Percentiles rank a stretch among this genome's conserved stretches.
phyloP scores from a whole-genome alignment of 1,139 yeast genomes.

The Candida glucosophila region DNA sequence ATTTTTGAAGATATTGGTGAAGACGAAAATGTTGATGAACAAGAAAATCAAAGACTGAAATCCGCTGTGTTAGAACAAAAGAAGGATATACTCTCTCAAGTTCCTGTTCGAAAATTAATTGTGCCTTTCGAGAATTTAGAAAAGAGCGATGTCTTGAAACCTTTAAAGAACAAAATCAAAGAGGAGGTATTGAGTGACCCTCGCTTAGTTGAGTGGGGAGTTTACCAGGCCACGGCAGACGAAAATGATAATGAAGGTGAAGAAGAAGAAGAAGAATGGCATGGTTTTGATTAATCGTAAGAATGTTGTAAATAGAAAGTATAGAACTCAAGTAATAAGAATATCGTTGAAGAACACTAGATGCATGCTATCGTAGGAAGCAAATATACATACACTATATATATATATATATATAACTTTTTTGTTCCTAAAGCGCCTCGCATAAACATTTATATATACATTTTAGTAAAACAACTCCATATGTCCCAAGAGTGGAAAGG shows the following conservation, averaged over 20 bases:
- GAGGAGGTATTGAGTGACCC: conserved; percentile 61
- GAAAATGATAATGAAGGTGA: conserved; percentile 13
- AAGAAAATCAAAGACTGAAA: conserved; percentile 14
- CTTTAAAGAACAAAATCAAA: conserved; percentile 56
- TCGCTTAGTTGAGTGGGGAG: conserved; percentile 61
- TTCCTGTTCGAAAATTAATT: conserved; percentile 50
- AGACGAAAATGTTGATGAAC: conserved; percentile 32
- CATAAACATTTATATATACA: too few relatives aligned
- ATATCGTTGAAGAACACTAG: too few relatives aligned
- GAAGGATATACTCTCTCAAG: conserved; percentile 26
- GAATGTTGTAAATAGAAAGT: conserved; percentile 14
- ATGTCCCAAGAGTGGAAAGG: conserved; percentile 1
- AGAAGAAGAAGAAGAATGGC: conserved; percentile 11
- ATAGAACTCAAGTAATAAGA: neutral
- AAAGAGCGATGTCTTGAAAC: conserved; percentile 45
- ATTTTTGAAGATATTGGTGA: conserved; percentile 38
- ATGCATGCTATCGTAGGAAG: too few relatives aligned
- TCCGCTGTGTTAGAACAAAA: too few relatives aligned
- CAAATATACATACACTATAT: too few relatives aligned
- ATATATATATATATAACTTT: too few relatives aligned
- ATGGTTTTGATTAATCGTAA: conserved; percentile 15
- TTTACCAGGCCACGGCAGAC: conserved; percentile 23
- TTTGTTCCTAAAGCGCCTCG: too few relatives aligned
- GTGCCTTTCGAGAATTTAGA: conserved; percentile 51
- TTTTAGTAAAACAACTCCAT: too few relatives aligned